Evolutionary conservation across 331 rosid genomes (phyloP).

Genomic region (Telfairia occidentalis): DNA sequence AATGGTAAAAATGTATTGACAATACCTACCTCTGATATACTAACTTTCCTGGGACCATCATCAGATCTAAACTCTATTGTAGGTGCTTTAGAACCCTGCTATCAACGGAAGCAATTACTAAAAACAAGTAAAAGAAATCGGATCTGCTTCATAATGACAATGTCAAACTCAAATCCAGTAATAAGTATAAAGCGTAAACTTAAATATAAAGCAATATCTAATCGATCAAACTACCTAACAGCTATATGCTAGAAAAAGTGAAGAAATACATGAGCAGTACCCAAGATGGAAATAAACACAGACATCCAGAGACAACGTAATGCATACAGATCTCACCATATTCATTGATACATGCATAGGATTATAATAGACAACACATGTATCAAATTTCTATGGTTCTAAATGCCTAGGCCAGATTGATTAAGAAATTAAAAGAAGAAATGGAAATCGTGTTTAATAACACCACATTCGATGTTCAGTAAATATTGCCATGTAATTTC

Average conservation of each 20-base stretch:
- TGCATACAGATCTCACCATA: background rate
- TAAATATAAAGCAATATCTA: background rate
- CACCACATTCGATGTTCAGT: background rate
- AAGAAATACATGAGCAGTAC: background rate
- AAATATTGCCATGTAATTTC: background rate
- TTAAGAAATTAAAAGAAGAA: background rate
- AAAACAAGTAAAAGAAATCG: background rate
- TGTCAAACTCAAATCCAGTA: background rate
- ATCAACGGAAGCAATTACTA: constrained; percentile 7
- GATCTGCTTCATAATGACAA: background rate
- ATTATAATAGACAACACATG: background rate
- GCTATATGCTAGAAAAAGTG: background rate
- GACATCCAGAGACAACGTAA: background rate
- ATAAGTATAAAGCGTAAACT: background rate
- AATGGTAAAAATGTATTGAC: background rate
- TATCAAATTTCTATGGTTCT: background rate
- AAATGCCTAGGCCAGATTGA: background rate
- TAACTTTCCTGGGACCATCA: constrained; percentile 37
- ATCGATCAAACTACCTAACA: background rate
- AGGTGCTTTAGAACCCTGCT: constrained; percentile 45
- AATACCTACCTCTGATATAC: constrained; percentile 68
- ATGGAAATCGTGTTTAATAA: background rate
- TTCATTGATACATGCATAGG: background rate
- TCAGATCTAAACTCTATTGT: constrained; percentile 56
- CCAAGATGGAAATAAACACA: background rate